These are phyloP conservation scores for Plantago coronopus DNA, from an alignment of 305 asterid species.

Conservation along the genomic window DNA sequence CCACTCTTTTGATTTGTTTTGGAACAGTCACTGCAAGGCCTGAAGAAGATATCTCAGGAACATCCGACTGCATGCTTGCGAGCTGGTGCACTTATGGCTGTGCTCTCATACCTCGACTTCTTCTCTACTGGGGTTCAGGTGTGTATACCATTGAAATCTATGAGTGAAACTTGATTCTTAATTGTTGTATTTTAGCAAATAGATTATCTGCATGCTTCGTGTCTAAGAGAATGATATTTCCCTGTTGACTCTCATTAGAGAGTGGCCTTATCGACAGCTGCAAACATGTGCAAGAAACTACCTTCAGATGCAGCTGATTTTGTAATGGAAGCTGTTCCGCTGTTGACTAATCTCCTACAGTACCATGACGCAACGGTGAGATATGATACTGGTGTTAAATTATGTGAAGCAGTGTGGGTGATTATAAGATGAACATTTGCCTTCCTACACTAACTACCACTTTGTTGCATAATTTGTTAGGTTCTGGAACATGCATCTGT, in stretches of 20 bases:
- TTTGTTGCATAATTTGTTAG: constrained; percentile 34
- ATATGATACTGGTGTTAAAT: not conserved
- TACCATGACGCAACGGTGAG: constrained; percentile 96
- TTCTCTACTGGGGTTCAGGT: constrained; percentile 99
- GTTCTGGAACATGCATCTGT: constrained; percentile 95
- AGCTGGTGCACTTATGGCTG: constrained; percentile 99
- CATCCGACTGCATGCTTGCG: constrained; percentile 99
- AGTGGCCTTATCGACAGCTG: constrained; percentile 96
- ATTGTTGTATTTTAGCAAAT: not conserved
- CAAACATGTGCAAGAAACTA: constrained; percentile 97
- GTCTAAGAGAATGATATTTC: no score
- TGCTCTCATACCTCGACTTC: constrained; percentile 96
- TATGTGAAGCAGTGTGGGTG: not conserved
- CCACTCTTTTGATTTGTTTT: constrained; percentile 22
- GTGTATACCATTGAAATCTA: constrained; percentile 10
- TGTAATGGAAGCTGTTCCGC: constrained; percentile 98
- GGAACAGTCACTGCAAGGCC: constrained; percentile 91
- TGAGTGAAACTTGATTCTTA: no score
- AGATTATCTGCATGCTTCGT: not conserved
- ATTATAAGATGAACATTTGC: not conserved
- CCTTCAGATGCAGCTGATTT: constrained; percentile 98
- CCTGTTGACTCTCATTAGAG: constrained; percentile 39
- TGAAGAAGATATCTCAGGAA: constrained; percentile 96
- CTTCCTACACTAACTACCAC: constrained; percentile 9
- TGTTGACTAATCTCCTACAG: constrained; percentile 93